Evolutionary conservation across 2,329 filamentous ascomycete genomes (phyloP).

Genomic region (Colletotrichum theobromicola): DNA sequence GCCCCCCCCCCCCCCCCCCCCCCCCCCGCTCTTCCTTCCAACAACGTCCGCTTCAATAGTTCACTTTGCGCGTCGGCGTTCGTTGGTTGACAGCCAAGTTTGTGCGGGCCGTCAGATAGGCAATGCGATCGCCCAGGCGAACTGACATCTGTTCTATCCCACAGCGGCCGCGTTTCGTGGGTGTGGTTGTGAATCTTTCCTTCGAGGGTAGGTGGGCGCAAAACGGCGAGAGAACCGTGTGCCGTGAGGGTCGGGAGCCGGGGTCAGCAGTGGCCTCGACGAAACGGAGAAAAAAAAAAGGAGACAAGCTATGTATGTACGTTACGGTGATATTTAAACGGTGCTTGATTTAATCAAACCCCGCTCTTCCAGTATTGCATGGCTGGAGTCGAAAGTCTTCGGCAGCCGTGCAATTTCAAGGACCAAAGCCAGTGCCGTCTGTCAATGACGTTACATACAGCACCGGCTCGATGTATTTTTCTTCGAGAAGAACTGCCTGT

Average conservation of each 20-base stretch:
- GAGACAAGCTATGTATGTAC: too few relatives aligned
- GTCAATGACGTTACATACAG: neutral
- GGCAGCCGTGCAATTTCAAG: neutral
- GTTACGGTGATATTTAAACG: neutral
- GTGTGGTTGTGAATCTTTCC: neutral
- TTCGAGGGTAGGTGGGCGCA: neutral
- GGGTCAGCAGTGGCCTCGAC: neutral
- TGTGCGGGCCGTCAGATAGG: neutral
- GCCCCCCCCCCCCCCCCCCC: too few relatives aligned
- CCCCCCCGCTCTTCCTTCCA: neutral
- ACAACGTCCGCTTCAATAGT: neutral
- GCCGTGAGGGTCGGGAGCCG: neutral
- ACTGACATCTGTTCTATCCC: neutral
- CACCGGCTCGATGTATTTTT: neutral
- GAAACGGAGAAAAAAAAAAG: neutral
- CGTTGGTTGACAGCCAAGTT: neutral
- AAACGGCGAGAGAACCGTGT: neutral
- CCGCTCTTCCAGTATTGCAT: neutral
- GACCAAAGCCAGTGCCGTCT: neutral
- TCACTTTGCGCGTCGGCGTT: slow-evolving; percentile 4
- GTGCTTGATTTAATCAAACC: neutral
- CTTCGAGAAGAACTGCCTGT: neutral
- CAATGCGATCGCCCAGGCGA: neutral
- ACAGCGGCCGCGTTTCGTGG: neutral
- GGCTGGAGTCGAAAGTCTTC: neutral